Evolutionary conservation across 2,329 filamentous ascomycete species (phyloP), one percentile per base, ranked within the genome.

Genomic region (Talaromyces sp.): DNA sequence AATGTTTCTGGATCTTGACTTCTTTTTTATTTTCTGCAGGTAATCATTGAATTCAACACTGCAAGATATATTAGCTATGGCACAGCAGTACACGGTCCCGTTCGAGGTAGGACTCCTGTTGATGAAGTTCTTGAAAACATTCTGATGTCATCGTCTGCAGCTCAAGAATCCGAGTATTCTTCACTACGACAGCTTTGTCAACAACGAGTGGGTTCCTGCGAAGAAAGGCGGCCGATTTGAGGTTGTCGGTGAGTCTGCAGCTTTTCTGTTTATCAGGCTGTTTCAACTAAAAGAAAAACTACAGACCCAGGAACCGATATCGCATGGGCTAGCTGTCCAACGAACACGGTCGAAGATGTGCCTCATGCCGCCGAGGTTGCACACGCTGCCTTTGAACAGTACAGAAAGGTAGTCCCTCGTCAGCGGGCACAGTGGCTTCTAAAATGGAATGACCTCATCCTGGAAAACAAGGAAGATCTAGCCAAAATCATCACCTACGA

Each of bases 401-500:
- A 92, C 78, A 83, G 85, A 65, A 84, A 83, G 66, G 86, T 83
- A 67, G 91, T 89, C 0, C 89, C 87, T 61, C 88, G 91, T 60
- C 84, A 93, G 78, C 85, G 90, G 62, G 82, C 89, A 56, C 86
- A 86, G 74, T 78, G 93, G 70, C 80, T 96, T 65, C 83, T 89
- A 59, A 88, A 85, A 72, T 96, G 90, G 91, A 91, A 91, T 75
- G 87, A 93, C 66, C 80, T 93, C 65, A 86, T 95, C 81, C 74
- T 88, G 32, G 89, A 89, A 63, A 92, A 96, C 68, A 81, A 84
- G 53, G 90, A 93, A 31, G 91, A 96, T 71, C 80, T 96, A 32
- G 89, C 90, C 8, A 90, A 82, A 63, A 81, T 96, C 63, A 92
- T 96, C 69, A 95, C 91, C 43, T 90, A 89, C 86, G 91, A 96